phyloP scores from a whole-genome alignment of 352 stramenopile species.

The Pythium biforme region DNA sequence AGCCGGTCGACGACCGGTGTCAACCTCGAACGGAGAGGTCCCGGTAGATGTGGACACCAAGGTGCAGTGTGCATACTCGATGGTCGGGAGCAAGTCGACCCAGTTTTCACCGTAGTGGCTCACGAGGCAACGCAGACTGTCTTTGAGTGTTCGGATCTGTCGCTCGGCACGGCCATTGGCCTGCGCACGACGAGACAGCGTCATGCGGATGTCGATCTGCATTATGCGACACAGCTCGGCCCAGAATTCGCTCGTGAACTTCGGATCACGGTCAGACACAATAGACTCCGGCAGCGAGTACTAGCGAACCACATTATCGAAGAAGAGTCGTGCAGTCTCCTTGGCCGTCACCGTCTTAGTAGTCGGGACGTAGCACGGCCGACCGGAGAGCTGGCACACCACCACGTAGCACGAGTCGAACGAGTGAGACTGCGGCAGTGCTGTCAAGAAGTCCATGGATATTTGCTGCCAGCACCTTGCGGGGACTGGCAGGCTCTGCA shows the following conservation, averaged over 20 bases:
- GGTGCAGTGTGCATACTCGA: constrained; percentile 21
- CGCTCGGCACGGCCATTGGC: constrained; percentile 11
- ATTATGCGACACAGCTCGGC: constrained; percentile 14
- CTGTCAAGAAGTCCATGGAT: constrained; percentile 27
- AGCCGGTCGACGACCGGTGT: constrained; percentile 13
- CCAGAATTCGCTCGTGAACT: constrained; percentile 23
- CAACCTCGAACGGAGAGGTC: constrained; percentile 24
- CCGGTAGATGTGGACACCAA: constrained; percentile 7
- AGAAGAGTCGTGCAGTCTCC: constrained; percentile 20
- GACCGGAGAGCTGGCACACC: constrained; percentile 17
- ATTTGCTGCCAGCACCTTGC: constrained; percentile 23
- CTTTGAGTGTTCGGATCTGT: constrained; percentile 17
- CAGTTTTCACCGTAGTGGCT: constrained; percentile 18
- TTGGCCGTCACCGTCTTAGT: constrained; percentile 21
- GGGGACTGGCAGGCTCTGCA: constrained; percentile 17
- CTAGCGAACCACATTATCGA: constrained; percentile 26
- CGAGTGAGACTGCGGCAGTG: constrained; percentile 5
- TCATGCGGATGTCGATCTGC: constrained; percentile 15
- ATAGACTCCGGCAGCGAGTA: constrained; percentile 22
- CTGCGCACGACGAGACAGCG: constrained; percentile 14
- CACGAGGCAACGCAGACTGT: constrained; percentile 18
- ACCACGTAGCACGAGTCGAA: constrained; percentile 24
- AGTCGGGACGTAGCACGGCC: constrained; percentile 24
- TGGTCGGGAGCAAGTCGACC: constrained; percentile 5
- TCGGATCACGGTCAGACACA: constrained; percentile 4